Conservation (phyloP, 116 monocot genomes). For the Zostera marina region DNA sequence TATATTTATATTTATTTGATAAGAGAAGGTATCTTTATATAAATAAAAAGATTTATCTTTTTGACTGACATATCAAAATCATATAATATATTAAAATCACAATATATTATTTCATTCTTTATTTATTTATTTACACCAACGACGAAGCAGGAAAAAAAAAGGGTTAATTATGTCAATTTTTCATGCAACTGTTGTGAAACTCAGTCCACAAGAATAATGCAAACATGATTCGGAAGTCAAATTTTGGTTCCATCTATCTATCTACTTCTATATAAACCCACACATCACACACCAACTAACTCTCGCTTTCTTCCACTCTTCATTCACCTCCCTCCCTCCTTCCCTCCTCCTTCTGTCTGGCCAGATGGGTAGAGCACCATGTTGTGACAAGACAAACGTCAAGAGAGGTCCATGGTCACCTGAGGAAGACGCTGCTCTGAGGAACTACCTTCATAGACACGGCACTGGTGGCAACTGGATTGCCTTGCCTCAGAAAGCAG, state of each 20-base stretch:
- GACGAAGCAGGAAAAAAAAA: too few relatives aligned
- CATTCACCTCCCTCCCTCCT: background rate
- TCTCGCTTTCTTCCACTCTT: background rate
- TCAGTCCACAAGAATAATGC: too few relatives aligned
- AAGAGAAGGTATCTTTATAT: too few relatives aligned
- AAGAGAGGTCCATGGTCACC: slow-evolving; percentile 74
- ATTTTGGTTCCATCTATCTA: too few relatives aligned
- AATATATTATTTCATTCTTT: too few relatives aligned
- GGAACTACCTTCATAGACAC: slow-evolving; percentile 45
- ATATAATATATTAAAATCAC: too few relatives aligned
- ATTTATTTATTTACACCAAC: too few relatives aligned
- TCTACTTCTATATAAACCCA: background rate
- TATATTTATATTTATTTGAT: too few relatives aligned
- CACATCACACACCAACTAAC: background rate
- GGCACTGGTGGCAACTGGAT: slow-evolving; percentile 79
- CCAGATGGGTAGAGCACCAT: slow-evolving; percentile 73
- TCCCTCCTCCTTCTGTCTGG: background rate
- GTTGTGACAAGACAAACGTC: slow-evolving; percentile 67
- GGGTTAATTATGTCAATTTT: too few relatives aligned
- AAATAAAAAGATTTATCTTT: too few relatives aligned
- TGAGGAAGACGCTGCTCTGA: slow-evolving; percentile 54
- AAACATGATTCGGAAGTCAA: background rate
- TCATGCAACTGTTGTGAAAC: too few relatives aligned
- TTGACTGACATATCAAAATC: too few relatives aligned
- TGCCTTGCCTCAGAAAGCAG: slow-evolving; percentile 65